Percentiles rank a stretch among this genome's conserved stretches.
phyloP scores from a whole-genome alignment of 2,329 filamentous ascomycete genomes.

The Leptographium galeiforme region DNA sequence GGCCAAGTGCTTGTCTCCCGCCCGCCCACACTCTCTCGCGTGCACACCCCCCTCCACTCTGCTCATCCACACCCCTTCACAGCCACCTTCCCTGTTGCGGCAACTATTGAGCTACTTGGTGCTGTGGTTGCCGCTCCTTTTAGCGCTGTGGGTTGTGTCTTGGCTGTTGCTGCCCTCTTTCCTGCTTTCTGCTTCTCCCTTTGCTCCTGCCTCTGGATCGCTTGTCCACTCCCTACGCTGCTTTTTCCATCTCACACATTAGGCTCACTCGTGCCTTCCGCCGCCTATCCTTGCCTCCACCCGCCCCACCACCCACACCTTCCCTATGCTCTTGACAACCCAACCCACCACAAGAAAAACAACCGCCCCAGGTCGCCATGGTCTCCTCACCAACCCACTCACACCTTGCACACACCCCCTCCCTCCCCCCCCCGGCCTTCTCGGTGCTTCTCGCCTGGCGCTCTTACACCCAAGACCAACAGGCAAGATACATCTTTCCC shows the following conservation, averaged over 20 bases:
- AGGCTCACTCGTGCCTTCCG: neutral
- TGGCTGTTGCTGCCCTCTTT: neutral
- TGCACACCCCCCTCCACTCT: neutral
- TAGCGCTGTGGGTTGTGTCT: constrained; percentile 3
- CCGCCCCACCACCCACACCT: neutral
- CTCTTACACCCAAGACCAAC: neutral
- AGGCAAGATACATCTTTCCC: neutral
- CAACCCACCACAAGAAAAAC: neutral
- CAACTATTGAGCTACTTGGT: constrained; percentile 4
- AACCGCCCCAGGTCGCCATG: neutral
- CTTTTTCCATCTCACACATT: neutral
- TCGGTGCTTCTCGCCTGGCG: constrained; percentile 4
- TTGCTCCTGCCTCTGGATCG: neutral
- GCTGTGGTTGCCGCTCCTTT: constrained; percentile 3
- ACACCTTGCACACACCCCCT: neutral
- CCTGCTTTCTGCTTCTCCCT: neutral
- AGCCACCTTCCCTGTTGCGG: constrained; percentile 9
- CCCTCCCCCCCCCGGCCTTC: neutral
- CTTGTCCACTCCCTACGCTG: neutral
- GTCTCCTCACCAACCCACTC: constrained; percentile 1
- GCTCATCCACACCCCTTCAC: constrained; percentile 1
- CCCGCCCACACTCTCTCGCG: neutral
- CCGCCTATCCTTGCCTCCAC: neutral
- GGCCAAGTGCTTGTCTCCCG: no score
- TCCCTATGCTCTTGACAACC: neutral